phyloP scores from a whole-genome alignment of 768 basidiomycete genomes.

The Mycena vulgaris region DNA sequence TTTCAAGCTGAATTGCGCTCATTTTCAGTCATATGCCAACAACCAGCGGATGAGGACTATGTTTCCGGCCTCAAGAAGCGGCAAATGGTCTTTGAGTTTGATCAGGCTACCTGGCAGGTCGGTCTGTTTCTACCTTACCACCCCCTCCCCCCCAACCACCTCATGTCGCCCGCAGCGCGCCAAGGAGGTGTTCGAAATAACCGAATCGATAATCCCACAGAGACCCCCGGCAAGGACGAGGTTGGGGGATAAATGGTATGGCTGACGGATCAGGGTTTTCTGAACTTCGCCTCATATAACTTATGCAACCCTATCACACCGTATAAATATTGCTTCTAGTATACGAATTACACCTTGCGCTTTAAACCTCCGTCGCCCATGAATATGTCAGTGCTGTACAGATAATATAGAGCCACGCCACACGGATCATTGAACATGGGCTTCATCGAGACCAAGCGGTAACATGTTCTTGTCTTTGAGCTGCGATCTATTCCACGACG shows the following conservation, averaged over 20 bases:
- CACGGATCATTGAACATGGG: constrained; percentile 32
- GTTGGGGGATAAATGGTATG: constrained; percentile 82
- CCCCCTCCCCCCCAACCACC: not conserved
- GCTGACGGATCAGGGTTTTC: constrained; percentile 51
- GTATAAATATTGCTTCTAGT: constrained; percentile 1
- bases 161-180: constrained; percentile 70
- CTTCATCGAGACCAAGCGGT: constrained; percentile 66
- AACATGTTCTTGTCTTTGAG: constrained; percentile 69
- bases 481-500: constrained; percentile 64
- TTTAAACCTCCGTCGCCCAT: too few relatives aligned
- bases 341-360: not conserved
- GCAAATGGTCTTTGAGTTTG: constrained; percentile 94
- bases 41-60: constrained; percentile 76
- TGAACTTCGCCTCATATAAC: not conserved
- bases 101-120: constrained; percentile 92
- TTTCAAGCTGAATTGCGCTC: not conserved
- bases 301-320: not conserved
- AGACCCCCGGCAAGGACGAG: constrained; percentile 71
- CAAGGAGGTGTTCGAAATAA: constrained; percentile 89
- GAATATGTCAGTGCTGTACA: too few relatives aligned
- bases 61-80: constrained; percentile 75
- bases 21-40: constrained; percentile 71
- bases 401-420: too few relatives aligned
- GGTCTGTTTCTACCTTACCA: constrained; percentile 37
- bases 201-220: constrained; percentile 80